These are phyloP conservation scores for Colletotrichum cuscutae DNA, from an alignment of 2,329 filamentous ascomycete species.

Conservation along the genomic window DNA sequence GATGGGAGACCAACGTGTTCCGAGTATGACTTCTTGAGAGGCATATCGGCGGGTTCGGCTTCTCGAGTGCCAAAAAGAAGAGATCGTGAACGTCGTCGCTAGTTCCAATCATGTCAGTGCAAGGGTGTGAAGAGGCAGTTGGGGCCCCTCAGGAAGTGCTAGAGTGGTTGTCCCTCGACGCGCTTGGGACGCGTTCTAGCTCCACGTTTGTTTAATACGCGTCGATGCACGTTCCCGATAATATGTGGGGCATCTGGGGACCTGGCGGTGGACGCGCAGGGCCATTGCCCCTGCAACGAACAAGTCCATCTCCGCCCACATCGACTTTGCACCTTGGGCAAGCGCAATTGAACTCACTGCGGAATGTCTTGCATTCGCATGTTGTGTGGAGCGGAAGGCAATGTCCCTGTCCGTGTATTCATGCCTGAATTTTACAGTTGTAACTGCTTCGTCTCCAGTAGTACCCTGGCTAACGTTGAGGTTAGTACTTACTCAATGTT, in stretches of 20 bases:
- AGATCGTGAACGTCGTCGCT: slow-evolving; percentile 38
- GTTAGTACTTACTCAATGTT: too few species aligned
- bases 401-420: not conserved
- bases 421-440: not conserved
- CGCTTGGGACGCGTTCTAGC: slow-evolving; percentile 24
- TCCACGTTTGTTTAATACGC: slow-evolving; percentile 22
- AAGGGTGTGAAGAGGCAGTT: slow-evolving; percentile 23
- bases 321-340: not conserved
- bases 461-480: not conserved
- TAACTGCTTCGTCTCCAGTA: not conserved
- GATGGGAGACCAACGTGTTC: slow-evolving; percentile 40
- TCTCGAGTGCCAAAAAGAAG: slow-evolving; percentile 41
- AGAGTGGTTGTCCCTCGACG: slow-evolving; percentile 33
- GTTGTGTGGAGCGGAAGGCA: not conserved
- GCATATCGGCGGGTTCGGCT: slow-evolving; percentile 38
- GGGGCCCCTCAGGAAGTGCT: slow-evolving; percentile 9
- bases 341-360: not conserved
- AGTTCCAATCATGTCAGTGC: slow-evolving; percentile 1
- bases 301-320: not conserved
- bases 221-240: slow-evolving; percentile 21
- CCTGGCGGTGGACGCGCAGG: not conserved
- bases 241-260: slow-evolving; percentile 1
- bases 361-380: not conserved
- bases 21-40: slow-evolving; percentile 55
- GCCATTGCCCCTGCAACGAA: slow-evolving; percentile 8